A percentile compares a stretch with the other conserved stretches of the same genome.
Evolutionary conservation across 805 yeast species (phyloP).

Genomic region (Ogataea glucozyma): DNA sequence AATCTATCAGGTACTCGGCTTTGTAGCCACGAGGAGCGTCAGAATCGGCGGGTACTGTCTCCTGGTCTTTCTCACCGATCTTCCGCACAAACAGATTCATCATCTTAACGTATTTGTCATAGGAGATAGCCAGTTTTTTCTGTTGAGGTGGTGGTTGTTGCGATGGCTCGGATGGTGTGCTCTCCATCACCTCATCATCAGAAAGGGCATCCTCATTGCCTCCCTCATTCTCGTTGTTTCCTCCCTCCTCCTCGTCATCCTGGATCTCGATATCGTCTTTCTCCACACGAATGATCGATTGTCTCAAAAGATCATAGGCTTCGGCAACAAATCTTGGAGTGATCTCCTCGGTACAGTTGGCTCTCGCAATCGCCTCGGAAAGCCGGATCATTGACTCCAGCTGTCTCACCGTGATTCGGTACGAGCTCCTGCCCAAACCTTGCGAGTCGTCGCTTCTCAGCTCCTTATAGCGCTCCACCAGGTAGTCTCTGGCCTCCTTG

Average conservation of each 20-base stretch:
- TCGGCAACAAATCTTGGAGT: conserved; percentile 86
- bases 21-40: conserved; percentile 58
- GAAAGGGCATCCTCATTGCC: conserved; percentile 29
- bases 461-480: conserved; percentile 80
- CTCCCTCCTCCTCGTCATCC: conserved; percentile 49
- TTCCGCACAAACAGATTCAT: conserved; percentile 75
- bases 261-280: conserved; percentile 88
- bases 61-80: conserved; percentile 31
- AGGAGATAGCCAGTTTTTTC: conserved; percentile 58
- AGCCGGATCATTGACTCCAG: conserved; percentile 90
- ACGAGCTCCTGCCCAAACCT: conserved; percentile 81
- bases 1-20: conserved; percentile 68
- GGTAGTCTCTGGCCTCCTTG: conserved; percentile 70
- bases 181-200: conserved; percentile 13
- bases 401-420: conserved; percentile 95
- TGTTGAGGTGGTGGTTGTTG: conserved; percentile 19
- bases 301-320: conserved; percentile 86
- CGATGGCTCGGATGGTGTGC: conserved; percentile 1
- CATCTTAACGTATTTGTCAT: conserved; percentile 83
- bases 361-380: conserved; percentile 95
- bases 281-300: conserved; percentile 91
- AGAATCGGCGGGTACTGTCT: conserved; percentile 26
- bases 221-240: conserved; percentile 37
- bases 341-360: conserved; percentile 88
- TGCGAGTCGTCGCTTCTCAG: conserved; percentile 88